Evolutionary conservation across 176 grass and related monocot genomes (phyloP).

Genomic region (Phoenix dactylifera): DNA sequence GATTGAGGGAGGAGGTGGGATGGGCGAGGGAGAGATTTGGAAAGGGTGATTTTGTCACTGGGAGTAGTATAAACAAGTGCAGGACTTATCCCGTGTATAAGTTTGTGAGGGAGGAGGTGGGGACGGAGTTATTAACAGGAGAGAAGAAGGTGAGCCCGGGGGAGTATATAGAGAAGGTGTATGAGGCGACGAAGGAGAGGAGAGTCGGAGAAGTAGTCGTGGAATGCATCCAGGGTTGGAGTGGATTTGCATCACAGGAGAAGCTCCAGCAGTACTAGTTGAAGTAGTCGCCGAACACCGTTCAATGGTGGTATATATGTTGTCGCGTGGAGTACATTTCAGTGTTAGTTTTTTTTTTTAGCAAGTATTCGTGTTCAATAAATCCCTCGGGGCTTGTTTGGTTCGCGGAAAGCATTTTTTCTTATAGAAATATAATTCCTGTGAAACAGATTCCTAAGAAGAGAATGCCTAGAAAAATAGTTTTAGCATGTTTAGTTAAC

Average conservation of each 20-base stretch:
- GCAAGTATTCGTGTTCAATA: too few relatives aligned
- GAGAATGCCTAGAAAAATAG: too few relatives aligned
- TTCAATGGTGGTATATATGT: too few relatives aligned
- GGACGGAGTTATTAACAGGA: constrained; percentile 41
- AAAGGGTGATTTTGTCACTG: constrained; percentile 23
- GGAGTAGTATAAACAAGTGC: constrained; percentile 49
- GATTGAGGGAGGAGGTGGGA: constrained; percentile 19
- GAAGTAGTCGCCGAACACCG: too few relatives aligned
- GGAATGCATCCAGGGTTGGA: neutral
- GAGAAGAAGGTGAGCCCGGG: constrained; percentile 18
- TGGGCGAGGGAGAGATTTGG: constrained; percentile 39
- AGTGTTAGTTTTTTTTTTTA: too few relatives aligned
- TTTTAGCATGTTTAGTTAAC: too few relatives aligned
- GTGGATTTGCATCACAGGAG: neutral
- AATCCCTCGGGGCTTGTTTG: too few relatives aligned
- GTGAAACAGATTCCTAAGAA: too few relatives aligned
- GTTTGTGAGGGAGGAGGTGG: constrained; percentile 61
- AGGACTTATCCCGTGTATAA: constrained; percentile 62
- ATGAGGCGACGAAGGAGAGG: neutral
- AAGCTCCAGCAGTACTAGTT: too few relatives aligned
- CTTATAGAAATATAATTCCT: too few relatives aligned
- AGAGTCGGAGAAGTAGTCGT: neutral
- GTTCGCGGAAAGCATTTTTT: too few relatives aligned
- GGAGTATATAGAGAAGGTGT: neutral
- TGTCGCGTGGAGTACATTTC: too few relatives aligned